These are phyloP conservation scores for Eucalyptus sp. DNA, from an alignment of 345 rosid genomes.

Conservation along the genomic window DNA sequence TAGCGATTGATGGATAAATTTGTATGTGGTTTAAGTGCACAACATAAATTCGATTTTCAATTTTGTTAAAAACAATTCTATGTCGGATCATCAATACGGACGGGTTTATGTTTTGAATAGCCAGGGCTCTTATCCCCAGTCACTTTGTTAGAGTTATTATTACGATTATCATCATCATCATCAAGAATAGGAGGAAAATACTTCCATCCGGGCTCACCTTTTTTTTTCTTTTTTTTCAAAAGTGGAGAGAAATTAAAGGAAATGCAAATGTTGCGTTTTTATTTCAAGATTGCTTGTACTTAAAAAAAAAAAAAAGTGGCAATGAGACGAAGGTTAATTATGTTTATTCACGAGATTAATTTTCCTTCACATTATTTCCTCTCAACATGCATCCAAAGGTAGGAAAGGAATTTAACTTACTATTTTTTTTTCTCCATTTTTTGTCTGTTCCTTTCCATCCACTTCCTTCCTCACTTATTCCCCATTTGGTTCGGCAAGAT, in stretches of 20 bases:
- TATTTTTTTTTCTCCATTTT: not conserved
- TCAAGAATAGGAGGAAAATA: not conserved
- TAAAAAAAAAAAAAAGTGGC: not conserved
- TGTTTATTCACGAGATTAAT: not conserved
- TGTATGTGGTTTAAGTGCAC: not conserved
- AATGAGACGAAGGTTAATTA: not conserved
- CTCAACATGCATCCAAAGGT: not conserved
- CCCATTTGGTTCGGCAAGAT: too few relatives aligned
- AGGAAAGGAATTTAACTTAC: not conserved
- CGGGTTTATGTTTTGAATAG: not conserved
- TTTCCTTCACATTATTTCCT: not conserved
- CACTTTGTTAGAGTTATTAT: too few relatives aligned
- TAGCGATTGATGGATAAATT: not conserved
- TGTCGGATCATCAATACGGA: not conserved
- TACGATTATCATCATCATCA: not conserved
- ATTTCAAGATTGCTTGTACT: not conserved
- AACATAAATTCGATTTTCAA: not conserved
- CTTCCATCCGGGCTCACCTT: not conserved
- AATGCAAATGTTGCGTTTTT: not conserved
- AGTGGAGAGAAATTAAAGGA: not conserved
- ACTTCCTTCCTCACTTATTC: not conserved
- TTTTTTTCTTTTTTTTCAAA: not conserved
- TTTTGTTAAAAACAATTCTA: not conserved
- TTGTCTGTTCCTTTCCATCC: not conserved
- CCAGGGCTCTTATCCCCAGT: not conserved